Base-by-base conservation (phyloP, 2,329 filamentous ascomycete species). In the Trichoderma simmonsii region DNA sequence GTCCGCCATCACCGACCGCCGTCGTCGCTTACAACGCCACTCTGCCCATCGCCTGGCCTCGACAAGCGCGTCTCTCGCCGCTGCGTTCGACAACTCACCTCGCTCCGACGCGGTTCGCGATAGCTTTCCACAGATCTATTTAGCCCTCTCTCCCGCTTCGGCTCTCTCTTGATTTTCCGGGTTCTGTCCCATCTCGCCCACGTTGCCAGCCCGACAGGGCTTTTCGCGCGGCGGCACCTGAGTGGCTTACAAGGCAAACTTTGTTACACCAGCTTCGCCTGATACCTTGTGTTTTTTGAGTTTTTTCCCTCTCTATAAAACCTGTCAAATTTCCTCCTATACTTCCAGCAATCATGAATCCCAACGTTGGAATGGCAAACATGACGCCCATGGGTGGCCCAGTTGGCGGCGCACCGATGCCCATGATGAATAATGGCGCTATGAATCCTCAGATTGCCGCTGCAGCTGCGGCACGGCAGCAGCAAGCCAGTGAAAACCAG, bases 351-450 rank as follows among this genome's bases (percentile, higher is more conserved):
- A 88, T 85, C 77, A 89, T 89, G 87, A 91, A 88, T 85, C 85
- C 82, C 81, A 91, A 88, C 84, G 79, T 83, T 57, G 82, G 88
- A 79, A 92, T 94, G 90, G 87, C 86, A 79, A 87, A 85, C 79
- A 93, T 93, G 89, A 89, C 86, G 79, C 85, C 87, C 80, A 90
- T 91, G 88, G 90, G 89, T 73, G 90, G 88, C 61, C 89, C 90
- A 68, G 89, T 92, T 73, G 90, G 90, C 75, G 85, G 84, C 70
- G 81, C 81, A 70, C 86, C 87, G 39, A 88, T 90, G 79, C 87
- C 87, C 78, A 91, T 91, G 87, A 92, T 91, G 89, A 90, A 88
- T 79, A 91, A 89, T 78, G 83, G 86, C 78, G 80, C 74, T 70
- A 82, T 82, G 74, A 79, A 80, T 32, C 80, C 59, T 14, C 71